A percentile compares a stretch with the other conserved stretches of the same genome.
Conservation (phyloP, 139 green algal genomes). For the Chlamydomonas asymmetrica region DNA sequence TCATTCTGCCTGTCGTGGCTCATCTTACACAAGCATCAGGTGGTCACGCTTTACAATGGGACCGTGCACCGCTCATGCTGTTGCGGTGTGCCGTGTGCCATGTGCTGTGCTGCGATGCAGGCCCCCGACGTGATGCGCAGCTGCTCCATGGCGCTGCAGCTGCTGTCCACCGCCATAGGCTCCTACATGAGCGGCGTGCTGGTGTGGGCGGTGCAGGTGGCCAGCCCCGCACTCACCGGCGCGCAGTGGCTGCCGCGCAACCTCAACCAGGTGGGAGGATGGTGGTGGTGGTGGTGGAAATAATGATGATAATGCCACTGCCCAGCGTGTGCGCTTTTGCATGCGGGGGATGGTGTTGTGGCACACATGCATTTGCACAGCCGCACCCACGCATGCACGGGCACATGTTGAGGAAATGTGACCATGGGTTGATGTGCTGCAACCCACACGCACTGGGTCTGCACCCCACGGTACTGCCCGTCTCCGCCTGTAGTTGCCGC, state of each 20-base stretch:
- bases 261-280: slow-evolving; percentile 54
- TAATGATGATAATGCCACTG: background rate
- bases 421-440: background rate
- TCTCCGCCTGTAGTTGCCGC: background rate
- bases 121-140: slow-evolving; percentile 91
- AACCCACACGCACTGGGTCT: background rate
- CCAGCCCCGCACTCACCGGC: slow-evolving; percentile 28
- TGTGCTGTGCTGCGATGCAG: no score
- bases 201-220: slow-evolving; percentile 50
- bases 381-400: no score
- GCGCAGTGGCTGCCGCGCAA: slow-evolving; percentile 61
- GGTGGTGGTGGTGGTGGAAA: background rate
- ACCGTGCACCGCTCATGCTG: no score
- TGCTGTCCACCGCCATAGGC: slow-evolving; percentile 80
- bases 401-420: background rate
- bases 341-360: background rate
- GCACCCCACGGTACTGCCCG: background rate
- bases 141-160: slow-evolving; percentile 86
- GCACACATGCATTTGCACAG: no score
- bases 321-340: background rate
- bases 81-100: no score
- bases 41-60: no score
- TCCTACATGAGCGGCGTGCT: slow-evolving; percentile 79
- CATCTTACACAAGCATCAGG: no score
- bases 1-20: background rate